Base-by-base conservation (phyloP, 345 rosid genomes). In the Turnera subulata region DNA sequence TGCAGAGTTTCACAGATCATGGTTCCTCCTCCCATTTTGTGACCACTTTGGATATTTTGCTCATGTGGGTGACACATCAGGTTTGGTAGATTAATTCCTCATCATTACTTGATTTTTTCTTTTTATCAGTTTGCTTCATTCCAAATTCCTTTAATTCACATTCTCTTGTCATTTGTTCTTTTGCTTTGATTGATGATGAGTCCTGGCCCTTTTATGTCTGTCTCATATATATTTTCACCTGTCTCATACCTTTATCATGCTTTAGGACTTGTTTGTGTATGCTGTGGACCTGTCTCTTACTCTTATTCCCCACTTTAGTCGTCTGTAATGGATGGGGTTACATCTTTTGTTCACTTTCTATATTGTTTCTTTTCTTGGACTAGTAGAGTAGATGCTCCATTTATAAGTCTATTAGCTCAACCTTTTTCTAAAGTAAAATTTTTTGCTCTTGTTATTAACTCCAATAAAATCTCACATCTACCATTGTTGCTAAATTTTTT, bases 51-150 rank as follows among this genome's bases (percentile, higher is more conserved):
- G 96, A 92, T 70, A 80, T 88, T 60, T 55, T 81, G 23, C 73
- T 91, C n/a, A 84, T 91, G 89, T 83, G 88, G 88, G 70, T 85
- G 13, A 80, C 90, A 9, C 98, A 84, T 68, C 83, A 84, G 91
- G 94, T 87, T 46, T 21, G 73, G 64, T 48, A 42, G n/a, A 19
- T 47, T 46, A 48, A 2, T 49, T 57, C 49, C 13, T 14, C 24
- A 13, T 24, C 33, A 26, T 10, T 55, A 37, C 11, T 37, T 37
- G 13, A 37, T 52, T 42, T 62, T 44, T 16, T 18, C 49, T 50
- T 5, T 23, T 9, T n/a, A n/a, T n/a, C 16, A 11, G 18, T 53
- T 38, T 16, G 23, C 33, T 26, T 8, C 17, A 33, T 15, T 44
- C 35, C 4, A 49, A 21, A 11, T 22, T 49, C 53, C 53, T 49